phyloP scores from a whole-genome alignment of 2,329 filamentous ascomycete species.

The Cryphonectria radicalis region DNA sequence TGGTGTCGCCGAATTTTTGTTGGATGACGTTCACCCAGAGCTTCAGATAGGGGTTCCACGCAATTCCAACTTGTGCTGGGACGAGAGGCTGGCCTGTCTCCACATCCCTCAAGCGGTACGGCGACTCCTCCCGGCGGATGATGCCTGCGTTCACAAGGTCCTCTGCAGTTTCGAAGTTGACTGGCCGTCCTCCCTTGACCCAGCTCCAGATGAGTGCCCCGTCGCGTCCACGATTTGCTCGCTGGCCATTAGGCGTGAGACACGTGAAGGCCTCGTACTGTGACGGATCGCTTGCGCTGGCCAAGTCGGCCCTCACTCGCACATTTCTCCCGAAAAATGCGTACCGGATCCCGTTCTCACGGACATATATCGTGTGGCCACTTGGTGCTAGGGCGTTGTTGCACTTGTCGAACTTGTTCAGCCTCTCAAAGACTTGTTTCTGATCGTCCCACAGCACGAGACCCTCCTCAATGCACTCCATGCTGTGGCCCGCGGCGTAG shows the following conservation, averaged over 20 bases:
- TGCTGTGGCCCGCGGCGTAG: slow-evolving; percentile 12
- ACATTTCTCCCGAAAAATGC: slow-evolving; percentile 27
- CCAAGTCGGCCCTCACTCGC: slow-evolving; percentile 24
- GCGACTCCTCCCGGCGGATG: slow-evolving; percentile 22
- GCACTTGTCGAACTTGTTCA: slow-evolving; percentile 14
- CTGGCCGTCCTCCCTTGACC: slow-evolving; percentile 25
- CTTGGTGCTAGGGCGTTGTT: slow-evolving; percentile 13
- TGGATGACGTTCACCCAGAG: slow-evolving; percentile 28
- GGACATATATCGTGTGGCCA: slow-evolving; percentile 23
- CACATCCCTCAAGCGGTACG: slow-evolving; percentile 21
- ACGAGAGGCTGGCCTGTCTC: slow-evolving; percentile 18
- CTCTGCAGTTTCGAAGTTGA: slow-evolving; percentile 25
- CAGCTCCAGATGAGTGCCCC: slow-evolving; percentile 24
- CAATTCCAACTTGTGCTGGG: slow-evolving; percentile 24
- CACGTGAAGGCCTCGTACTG: slow-evolving; percentile 30
- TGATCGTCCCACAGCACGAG: slow-evolving; percentile 25
- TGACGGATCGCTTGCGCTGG: slow-evolving; percentile 19
- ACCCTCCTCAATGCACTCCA: slow-evolving; percentile 22
- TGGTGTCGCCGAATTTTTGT: slow-evolving; percentile 22
- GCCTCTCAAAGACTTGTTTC: slow-evolving; percentile 14
- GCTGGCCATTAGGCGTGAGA: slow-evolving; percentile 12
- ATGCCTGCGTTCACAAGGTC: slow-evolving; percentile 12
- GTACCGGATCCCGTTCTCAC: slow-evolving; percentile 20
- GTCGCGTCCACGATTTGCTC: slow-evolving; percentile 17
- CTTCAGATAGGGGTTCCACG: slow-evolving; percentile 26